Conservation (phyloP, 176 grass and related monocot genomes). For the Ensete ventricosum region DNA sequence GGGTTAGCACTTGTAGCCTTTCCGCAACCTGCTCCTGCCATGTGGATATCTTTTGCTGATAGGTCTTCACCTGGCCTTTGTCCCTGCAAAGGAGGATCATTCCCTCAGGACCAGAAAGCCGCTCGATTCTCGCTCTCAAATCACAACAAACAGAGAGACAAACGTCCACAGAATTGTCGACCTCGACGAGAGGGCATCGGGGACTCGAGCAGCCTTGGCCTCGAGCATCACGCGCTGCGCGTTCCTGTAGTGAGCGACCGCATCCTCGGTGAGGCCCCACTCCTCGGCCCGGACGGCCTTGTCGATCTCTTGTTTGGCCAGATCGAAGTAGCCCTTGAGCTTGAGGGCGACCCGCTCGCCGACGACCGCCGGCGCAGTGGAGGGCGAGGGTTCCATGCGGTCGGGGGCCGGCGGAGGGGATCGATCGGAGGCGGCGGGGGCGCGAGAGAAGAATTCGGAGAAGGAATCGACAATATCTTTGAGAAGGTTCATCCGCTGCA, state of each 20-base stretch:
- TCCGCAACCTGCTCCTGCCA: constrained; percentile 80
- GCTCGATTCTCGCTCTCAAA: not conserved
- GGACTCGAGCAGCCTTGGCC: constrained; percentile 77
- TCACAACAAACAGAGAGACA: constrained; percentile 14
- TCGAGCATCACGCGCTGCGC: constrained; percentile 74
- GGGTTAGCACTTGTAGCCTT: constrained; percentile 50
- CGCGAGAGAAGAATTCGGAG: not conserved
- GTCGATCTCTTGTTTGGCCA: constrained; percentile 96
- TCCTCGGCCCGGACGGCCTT: constrained; percentile 91
- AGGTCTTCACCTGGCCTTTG: constrained; percentile 52
- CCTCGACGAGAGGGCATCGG: constrained; percentile 67
- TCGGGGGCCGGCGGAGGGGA: constrained; percentile 7
- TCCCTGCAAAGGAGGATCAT: constrained; percentile 37
- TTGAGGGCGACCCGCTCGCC: constrained; percentile 76
- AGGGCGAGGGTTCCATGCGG: constrained; percentile 25
- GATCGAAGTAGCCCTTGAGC: constrained; percentile 89
- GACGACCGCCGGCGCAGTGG: constrained; percentile 33
- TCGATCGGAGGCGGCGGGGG: not conserved
- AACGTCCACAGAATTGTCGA: constrained; percentile 2
- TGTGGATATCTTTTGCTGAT: constrained; percentile 88
- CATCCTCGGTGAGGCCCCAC: constrained; percentile 66
- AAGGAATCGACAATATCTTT: constrained; percentile 10
- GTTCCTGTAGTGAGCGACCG: constrained; percentile 64
- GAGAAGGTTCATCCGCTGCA: not conserved
- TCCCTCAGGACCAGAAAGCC: not conserved